phyloP scores from a whole-genome alignment of 148 eudicot genomes.

The Suaeda aralocaspica region DNA sequence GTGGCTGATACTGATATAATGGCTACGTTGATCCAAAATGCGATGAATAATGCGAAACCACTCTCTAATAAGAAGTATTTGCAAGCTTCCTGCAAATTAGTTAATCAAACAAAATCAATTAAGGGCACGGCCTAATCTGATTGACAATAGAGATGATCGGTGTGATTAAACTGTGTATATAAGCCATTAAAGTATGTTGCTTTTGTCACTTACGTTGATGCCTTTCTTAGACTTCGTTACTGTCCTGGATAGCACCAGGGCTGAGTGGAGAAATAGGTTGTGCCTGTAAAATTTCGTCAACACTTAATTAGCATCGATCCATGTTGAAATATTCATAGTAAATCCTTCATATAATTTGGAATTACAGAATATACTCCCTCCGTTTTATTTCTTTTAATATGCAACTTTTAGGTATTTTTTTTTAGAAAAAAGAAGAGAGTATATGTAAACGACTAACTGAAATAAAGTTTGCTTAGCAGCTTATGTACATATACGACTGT shows the following conservation, averaged over 20 bases:
- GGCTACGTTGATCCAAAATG: slow-evolving; percentile 74
- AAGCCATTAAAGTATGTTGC: not conserved
- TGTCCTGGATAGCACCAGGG: slow-evolving; percentile 66
- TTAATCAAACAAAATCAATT: too few species aligned
- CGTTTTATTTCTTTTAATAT: too few species aligned
- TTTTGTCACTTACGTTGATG: slow-evolving; percentile 26
- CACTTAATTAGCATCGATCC: not conserved
- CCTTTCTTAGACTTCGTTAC: slow-evolving; percentile 51
- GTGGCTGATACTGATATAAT: slow-evolving; percentile 69
- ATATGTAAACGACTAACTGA: too few species aligned
- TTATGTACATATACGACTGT: too few species aligned
- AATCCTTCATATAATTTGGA: too few species aligned
- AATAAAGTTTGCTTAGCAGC: too few species aligned
- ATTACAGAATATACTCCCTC: too few species aligned
- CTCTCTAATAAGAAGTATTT: slow-evolving; percentile 78
- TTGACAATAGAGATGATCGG: not conserved
- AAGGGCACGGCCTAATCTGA: too few species aligned
- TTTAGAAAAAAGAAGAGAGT: too few species aligned
- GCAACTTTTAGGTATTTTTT: too few species aligned
- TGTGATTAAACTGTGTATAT: too few species aligned
- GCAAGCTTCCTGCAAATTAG: slow-evolving; percentile 68
- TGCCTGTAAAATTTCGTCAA: slow-evolving; percentile 39
- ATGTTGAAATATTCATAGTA: too few species aligned
- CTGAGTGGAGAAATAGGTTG: slow-evolving; percentile 79
- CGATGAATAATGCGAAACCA: slow-evolving; percentile 71